Evolutionary conservation across 768 basidiomycete genomes (phyloP), one percentile per base, ranked within the genome.

Genomic region (Auriculariales sp.): DNA sequence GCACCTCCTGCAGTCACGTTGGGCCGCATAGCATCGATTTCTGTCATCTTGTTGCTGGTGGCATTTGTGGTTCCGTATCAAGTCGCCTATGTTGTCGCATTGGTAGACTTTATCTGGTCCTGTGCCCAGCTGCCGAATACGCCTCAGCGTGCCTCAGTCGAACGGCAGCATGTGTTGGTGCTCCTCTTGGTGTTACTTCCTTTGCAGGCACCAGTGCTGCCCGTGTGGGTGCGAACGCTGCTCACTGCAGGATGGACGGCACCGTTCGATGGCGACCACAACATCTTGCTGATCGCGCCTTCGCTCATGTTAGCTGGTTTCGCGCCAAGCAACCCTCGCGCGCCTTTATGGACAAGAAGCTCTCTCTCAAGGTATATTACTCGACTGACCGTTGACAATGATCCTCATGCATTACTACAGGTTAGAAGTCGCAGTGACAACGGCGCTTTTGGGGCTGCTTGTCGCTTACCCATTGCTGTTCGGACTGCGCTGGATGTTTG

Each of bases 211-310:
- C 82, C 88, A 0, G 81, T 83, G 4, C 68, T 97, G 24, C 81
- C 77, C 1, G 90, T 94, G 2, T 97, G 93, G 93, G 83, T 82
- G 2, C 77, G 90, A 46, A 93, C 91, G 32, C 66, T 94, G 10
- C 71, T 77, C 31, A 85, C 85, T 0, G 84, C 88, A 9, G 85
- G 86, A 1, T 74, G 78, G 53, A 81, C 75, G 6, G 80, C 81
- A 4, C 85, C 85, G 2, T 93, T 91, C 62, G 74, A 80, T 35
- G 81, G 84, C 0, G 90, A 93, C 60, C 88, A 91, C 58, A 59
- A 61, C 48, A 52, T 63, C 12, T 35, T 62, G 11, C 28, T 53
- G 15, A 49, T 64, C 24, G 71, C 72, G 1, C 83, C 83, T 4
- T 80, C 78, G 59, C 63, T 86, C 11, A 57, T 80, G 28, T 62